These are phyloP conservation scores for Inga oerstediana DNA, from an alignment of 306 rosid species.

Conservation along the genomic window DNA sequence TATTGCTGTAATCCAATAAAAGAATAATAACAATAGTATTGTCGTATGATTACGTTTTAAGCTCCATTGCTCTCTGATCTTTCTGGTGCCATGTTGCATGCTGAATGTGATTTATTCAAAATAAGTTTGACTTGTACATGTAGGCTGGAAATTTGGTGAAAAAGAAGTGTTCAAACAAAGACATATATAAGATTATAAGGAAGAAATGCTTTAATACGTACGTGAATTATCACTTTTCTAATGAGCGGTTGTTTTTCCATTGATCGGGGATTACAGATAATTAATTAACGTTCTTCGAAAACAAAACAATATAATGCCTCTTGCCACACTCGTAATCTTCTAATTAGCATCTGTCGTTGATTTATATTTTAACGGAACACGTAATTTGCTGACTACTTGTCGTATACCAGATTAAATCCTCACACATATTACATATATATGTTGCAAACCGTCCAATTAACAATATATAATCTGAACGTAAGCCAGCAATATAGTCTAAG, in stretches of 20 bases:
- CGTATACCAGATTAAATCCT: neutral
- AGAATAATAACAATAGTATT: neutral
- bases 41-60: neutral
- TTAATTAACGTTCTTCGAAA: neutral
- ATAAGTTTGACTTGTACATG: neutral
- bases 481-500: neutral
- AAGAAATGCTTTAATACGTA: neutral
- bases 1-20: neutral
- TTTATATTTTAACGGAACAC: no score
- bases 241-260: neutral
- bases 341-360: neutral
- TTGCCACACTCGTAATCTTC: neutral
- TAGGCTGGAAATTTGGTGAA: neutral
- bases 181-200: neutral
- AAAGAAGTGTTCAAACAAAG: neutral
- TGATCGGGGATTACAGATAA: neutral
- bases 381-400: no score
- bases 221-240: neutral
- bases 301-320: neutral
- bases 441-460: neutral
- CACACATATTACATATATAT: neutral
- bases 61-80: neutral
- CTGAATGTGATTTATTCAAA: neutral
- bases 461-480: neutral
- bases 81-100: neutral